Base-by-base conservation (phyloP, 306 rosid species). In the Rosa chinensis region DNA sequence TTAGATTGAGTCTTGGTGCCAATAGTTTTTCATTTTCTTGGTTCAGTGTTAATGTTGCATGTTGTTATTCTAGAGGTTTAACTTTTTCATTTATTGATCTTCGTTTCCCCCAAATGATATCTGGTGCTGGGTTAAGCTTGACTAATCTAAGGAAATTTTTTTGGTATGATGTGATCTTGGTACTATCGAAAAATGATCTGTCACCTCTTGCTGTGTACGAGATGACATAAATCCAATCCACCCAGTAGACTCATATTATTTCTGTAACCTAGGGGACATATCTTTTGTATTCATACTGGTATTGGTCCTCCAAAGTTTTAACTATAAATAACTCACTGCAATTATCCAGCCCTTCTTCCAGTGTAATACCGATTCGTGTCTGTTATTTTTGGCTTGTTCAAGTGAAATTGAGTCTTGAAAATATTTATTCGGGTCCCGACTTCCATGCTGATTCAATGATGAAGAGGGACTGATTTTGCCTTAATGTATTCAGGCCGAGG, bases 401-500 rank as follows among this genome's bases (percentile, higher is more conserved):
- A 37, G 61, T 73, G 43, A 55, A 73, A 39, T 23, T 21, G 67
- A 58, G 39, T 55, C 77, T 73, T 53, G 67, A 69, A 44, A 21
- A 11, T 20, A 11, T 43, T 43, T n/a, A 5, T 43, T 73, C 1
- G 40, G 37, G 74, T 44, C 23, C 5, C 10, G 20, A 42, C 53
- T 4, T 23, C 20, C 42, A 42, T 42, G 9, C 68, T 56, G 43
- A 23, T 58, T 43, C 55, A 42, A 42, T 23, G 6, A 8, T 74
- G 52, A 74, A 58, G 49, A n/a, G 59, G 77, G 56, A 14, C 67
- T 73, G 13, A 68, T 40, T 35, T 25, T 43, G 73, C 39, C 72
- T 71, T 78, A 68, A 59, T 49, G 55, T 76, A 44, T 75, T 74
- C 91, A 89, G 96, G 58, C 45, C 52, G 78, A 72, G 77, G 82